Percentiles rank a stretch among this genome's conserved stretches.
phyloP scores from a whole-genome alignment of 2,329 filamentous ascomycete species.

The Talaromyces rugulosus region DNA sequence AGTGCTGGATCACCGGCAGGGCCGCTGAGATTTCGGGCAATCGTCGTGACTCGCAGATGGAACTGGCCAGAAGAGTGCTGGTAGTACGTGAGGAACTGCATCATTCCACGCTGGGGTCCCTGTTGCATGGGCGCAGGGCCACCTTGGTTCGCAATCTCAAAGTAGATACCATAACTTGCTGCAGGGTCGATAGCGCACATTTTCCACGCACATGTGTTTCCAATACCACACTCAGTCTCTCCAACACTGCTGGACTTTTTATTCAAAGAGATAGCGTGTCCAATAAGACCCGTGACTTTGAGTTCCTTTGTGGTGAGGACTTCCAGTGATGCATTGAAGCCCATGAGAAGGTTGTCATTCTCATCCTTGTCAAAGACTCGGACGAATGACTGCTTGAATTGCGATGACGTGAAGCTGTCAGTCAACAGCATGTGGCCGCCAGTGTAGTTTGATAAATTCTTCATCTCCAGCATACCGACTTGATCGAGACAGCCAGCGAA shows the following conservation, averaged over 20 bases:
- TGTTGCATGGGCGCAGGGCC: slow-evolving; percentile 81
- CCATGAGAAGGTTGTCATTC: slow-evolving; percentile 93
- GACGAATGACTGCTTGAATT: slow-evolving; percentile 98
- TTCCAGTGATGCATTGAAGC: slow-evolving; percentile 94
- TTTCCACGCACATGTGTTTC: slow-evolving; percentile 98
- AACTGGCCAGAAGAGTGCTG: slow-evolving; percentile 96
- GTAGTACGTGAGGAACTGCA: slow-evolving; percentile 98
- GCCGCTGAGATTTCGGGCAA: slow-evolving; percentile 84
- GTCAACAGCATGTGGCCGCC: slow-evolving; percentile 98
- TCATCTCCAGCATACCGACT: slow-evolving; percentile 96
- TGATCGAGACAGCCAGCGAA: slow-evolving; percentile 97
- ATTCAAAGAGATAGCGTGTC: slow-evolving; percentile 92
- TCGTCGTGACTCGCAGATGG: slow-evolving; percentile 91
- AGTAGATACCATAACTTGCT: slow-evolving; percentile 93
- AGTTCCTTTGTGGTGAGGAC: slow-evolving; percentile 96
- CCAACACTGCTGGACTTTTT: slow-evolving; percentile 97
- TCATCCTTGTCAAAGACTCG: slow-evolving; percentile 96
- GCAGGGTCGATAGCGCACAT: slow-evolving; percentile 97
- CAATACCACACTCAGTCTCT: slow-evolving; percentile 96
- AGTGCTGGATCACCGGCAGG: slow-evolving; percentile 92
- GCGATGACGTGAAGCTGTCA: slow-evolving; percentile 96
- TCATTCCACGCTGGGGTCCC: slow-evolving; percentile 85
- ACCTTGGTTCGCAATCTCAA: slow-evolving; percentile 93
- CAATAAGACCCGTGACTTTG: slow-evolving; percentile 95
- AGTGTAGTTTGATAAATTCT: slow-evolving; percentile 90